Percentiles rank a stretch among this genome's conserved stretches.
phyloP scores from a whole-genome alignment of 129 eudicot genomes.

The Cynara cardunculus region DNA sequence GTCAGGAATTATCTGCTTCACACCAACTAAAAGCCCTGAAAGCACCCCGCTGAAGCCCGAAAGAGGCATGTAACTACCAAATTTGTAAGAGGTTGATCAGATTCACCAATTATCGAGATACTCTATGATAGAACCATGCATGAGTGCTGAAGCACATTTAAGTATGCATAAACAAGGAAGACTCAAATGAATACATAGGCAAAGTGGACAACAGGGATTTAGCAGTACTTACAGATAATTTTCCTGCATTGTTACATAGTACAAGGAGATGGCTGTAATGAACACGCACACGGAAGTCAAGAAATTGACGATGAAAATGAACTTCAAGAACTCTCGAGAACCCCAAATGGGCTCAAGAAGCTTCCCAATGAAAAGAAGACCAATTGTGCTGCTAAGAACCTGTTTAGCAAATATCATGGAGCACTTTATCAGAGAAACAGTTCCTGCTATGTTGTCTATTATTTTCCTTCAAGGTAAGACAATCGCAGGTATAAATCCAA shows the following conservation, averaged over 20 bases:
- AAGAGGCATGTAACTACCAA: conserved; percentile 77
- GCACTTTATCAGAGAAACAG: background rate
- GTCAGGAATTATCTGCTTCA: conserved; percentile 90
- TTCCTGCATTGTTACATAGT: conserved; percentile 75
- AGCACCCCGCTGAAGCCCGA: conserved; percentile 97
- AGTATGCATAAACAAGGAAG: conserved; percentile 4
- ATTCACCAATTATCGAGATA: background rate
- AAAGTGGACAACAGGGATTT: background rate
- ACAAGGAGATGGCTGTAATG: conserved; percentile 80
- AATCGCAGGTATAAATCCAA: background rate
- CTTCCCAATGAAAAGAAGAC: conserved; percentile 89
- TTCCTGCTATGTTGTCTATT: background rate
- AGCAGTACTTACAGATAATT: conserved; percentile 69
- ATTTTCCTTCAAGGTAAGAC: background rate
- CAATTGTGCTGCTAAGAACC: conserved; percentile 75
- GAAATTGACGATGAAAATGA: conserved; percentile 86
- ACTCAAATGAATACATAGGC: background rate
- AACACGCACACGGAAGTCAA: conserved; percentile 81
- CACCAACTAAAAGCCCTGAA: conserved; percentile 81
- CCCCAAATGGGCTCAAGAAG: conserved; percentile 99
- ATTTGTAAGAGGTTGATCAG: background rate
- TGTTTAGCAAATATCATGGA: conserved; percentile 31
- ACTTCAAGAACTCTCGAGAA: conserved; percentile 87
- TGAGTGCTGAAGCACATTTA: no score
- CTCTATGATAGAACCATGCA: background rate